Conservation (phyloP, 2,329 filamentous ascomycete species). For the Dactylonectria estremocensis region DNA sequence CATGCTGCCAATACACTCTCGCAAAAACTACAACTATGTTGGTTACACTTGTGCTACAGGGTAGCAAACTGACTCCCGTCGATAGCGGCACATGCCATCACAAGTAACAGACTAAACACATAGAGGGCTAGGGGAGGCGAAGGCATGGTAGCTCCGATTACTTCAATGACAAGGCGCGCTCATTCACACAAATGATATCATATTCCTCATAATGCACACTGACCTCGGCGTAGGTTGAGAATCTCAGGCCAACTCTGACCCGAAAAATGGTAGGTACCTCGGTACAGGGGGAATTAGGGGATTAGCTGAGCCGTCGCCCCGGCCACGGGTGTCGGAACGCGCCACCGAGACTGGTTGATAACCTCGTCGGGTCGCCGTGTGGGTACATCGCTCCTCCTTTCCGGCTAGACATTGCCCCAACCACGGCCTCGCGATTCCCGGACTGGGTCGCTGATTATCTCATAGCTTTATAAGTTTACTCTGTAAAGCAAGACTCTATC, state of each 20-base stretch:
- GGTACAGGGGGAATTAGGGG: background rate
- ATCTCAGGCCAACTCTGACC: background rate
- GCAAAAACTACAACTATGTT: background rate
- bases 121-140: no score
- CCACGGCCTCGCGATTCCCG: background rate
- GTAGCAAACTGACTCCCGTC: no score
- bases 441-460: background rate
- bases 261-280: constrained; percentile 27
- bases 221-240: background rate
- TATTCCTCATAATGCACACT: background rate
- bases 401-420: background rate
- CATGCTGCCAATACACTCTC: no score
- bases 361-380: background rate
- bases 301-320: background rate
- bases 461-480: no score
- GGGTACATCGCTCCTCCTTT: background rate
- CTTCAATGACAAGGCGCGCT: background rate
- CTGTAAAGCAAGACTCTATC: background rate
- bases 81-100: no score
- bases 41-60: no score
- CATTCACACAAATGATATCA: background rate
- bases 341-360: background rate
- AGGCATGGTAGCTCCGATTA: background rate
- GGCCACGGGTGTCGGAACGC: background rate
- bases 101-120: no score